These are phyloP conservation scores for Blastobotrys ciferrii DNA, from an alignment of 1,139 yeast species.

Conservation along the genomic window DNA sequence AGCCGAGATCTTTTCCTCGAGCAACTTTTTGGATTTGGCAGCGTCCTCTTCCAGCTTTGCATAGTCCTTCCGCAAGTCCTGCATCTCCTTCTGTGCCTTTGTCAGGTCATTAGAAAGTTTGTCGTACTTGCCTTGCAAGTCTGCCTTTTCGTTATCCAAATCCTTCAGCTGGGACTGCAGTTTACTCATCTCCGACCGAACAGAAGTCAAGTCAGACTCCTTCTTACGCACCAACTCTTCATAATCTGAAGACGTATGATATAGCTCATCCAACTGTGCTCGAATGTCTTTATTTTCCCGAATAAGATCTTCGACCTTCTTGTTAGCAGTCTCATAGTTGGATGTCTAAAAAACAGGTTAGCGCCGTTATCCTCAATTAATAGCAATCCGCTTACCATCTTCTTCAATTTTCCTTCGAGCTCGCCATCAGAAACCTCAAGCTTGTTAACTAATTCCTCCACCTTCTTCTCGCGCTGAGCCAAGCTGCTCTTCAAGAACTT, in stretches of 20 bases:
- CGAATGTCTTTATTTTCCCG: conserved; percentile 50
- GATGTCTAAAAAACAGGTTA: conserved; percentile 27
- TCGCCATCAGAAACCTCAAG: conserved; percentile 38
- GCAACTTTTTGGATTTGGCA: conserved; percentile 27
- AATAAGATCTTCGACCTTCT: conserved; percentile 46
- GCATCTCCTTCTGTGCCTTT: conserved; percentile 28
- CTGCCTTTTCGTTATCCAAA: conserved; percentile 24
- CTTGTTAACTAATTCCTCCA: conserved; percentile 37
- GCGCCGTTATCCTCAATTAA: no score
- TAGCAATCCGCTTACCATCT: conserved; percentile 28
- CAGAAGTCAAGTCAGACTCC: conserved; percentile 38
- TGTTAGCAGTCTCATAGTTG: conserved; percentile 39
- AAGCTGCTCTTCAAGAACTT: conserved; percentile 26
- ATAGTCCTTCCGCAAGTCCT: conserved; percentile 29
- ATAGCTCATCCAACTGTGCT: conserved; percentile 39
- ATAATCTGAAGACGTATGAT: conserved; percentile 40
- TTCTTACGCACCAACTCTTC: conserved; percentile 40
- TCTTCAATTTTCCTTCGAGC: conserved; percentile 39
- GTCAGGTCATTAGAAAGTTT: conserved; percentile 21
- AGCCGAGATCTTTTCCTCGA: conserved; percentile 32
- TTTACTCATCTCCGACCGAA: conserved; percentile 31
- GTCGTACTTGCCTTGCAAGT: conserved; percentile 23
- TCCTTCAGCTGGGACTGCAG: conserved; percentile 24
- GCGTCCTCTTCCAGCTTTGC: conserved; percentile 32
- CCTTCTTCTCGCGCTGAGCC: conserved; percentile 38